Evolutionary conservation across 2,329 filamentous ascomycete genomes (phyloP).

Genomic region (Xylariaceae sp.): DNA sequence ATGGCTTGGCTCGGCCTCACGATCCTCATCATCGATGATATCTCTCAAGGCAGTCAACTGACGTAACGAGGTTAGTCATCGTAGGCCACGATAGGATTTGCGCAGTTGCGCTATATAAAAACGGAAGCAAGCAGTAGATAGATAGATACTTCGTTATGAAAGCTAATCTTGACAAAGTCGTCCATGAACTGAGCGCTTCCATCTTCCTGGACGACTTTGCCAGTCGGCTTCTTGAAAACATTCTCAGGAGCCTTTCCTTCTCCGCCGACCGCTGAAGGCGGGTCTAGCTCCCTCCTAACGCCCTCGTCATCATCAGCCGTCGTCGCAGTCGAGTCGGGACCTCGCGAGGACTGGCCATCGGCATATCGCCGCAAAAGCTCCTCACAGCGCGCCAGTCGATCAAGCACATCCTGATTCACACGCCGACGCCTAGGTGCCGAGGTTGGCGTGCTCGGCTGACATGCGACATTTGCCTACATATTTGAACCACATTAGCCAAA

Average conservation of each 20-base stretch:
- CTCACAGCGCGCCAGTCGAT: constrained; percentile 20
- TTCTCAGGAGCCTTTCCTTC: neutral
- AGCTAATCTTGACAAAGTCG: constrained; percentile 18
- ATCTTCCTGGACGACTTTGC: constrained; percentile 18
- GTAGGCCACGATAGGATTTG: neutral
- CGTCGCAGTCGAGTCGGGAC: neutral
- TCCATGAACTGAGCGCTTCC: constrained; percentile 20
- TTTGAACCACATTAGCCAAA: too few relatives aligned
- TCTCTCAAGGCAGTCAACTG: constrained; percentile 18
- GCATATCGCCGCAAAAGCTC: constrained; percentile 20
- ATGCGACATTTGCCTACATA: constrained; percentile 18
- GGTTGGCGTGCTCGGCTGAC: constrained; percentile 18
- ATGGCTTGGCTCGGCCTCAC: constrained; percentile 10
- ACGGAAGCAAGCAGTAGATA: too few relatives aligned
- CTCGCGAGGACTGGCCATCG: constrained; percentile 4
- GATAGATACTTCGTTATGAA: constrained; percentile 16
- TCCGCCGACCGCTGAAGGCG: neutral
- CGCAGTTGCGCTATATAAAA: too few relatives aligned
- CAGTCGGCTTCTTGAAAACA: neutral
- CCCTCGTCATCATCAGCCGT: neutral
- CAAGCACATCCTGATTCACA: constrained; percentile 20
- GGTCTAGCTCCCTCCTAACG: constrained; percentile 1
- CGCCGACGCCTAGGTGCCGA: constrained; percentile 19
- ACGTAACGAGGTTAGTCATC: constrained; percentile 2
- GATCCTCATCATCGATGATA: constrained; percentile 17